Percentiles rank a stretch among this genome's conserved stretches.
Conservation (phyloP, 345 rosid species). For the Gossypium arboreum region DNA sequence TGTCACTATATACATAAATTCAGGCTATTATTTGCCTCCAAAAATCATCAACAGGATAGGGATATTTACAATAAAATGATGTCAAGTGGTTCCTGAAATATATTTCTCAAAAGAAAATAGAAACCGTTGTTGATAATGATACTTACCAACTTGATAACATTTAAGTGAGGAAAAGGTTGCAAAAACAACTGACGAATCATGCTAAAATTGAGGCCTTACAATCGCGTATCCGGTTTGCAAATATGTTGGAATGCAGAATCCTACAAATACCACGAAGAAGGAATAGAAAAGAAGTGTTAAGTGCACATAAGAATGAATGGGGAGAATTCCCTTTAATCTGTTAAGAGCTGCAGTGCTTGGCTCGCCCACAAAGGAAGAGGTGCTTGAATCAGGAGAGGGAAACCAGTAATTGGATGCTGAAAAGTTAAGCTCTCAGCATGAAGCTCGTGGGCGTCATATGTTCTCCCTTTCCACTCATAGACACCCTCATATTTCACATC, state of each 20-base stretch:
- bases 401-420: slow-evolving; percentile 64
- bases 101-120: neutral
- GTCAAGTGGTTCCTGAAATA: neutral
- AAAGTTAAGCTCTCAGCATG: slow-evolving; percentile 83
- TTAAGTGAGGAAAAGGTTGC: neutral
- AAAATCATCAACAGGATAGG: neutral
- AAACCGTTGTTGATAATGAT: neutral
- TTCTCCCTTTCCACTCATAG: slow-evolving; percentile 60
- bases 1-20: neutral
- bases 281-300: neutral
- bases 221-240: neutral
- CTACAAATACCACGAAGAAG: neutral
- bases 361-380: slow-evolving; percentile 70
- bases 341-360: slow-evolving; percentile 18
- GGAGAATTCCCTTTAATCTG: neutral
- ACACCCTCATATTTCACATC: slow-evolving; percentile 90
- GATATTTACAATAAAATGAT: neutral
- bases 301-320: neutral
- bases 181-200: neutral
- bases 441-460: slow-evolving; percentile 60
- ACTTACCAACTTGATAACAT: too few relatives aligned
- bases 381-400: slow-evolving; percentile 39
- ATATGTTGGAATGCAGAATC: neutral
- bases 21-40: neutral
- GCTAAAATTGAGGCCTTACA: neutral